A percentile compares a stretch with the other conserved stretches of the same genome.
Conservation (phyloP, 2,329 filamentous ascomycete genomes). For the Paramyrothecium sp. region DNA sequence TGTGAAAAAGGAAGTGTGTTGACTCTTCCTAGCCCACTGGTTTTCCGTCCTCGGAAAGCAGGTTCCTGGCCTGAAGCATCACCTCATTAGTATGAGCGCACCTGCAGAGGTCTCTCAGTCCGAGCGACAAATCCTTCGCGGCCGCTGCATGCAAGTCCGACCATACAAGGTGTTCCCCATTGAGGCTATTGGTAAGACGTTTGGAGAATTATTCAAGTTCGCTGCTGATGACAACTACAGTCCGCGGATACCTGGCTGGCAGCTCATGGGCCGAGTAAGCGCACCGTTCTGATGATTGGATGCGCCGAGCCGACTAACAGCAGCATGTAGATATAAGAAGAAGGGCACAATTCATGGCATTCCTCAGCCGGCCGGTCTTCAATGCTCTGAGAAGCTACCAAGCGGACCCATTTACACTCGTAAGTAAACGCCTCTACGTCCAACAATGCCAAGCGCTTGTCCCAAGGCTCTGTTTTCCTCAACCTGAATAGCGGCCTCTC, state of each 20-base stretch:
- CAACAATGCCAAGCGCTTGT: conserved; percentile 22
- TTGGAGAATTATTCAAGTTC: conserved; percentile 14
- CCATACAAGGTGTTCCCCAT: conserved; percentile 74
- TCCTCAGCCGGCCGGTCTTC: conserved; percentile 62
- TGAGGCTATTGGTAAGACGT: conserved; percentile 8
- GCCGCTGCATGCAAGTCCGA: conserved; percentile 76
- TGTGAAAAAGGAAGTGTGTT: no score
- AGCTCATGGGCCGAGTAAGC: conserved; percentile 71
- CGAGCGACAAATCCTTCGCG: conserved; percentile 53
- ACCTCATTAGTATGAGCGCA: conserved; percentile 47
- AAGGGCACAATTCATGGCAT: conserved; percentile 80
- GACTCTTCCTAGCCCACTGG: conserved; percentile 43
- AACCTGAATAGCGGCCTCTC: no score
- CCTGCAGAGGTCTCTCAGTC: conserved; percentile 29
- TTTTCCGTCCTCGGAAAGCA: conserved; percentile 45
- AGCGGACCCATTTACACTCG: conserved; percentile 58
- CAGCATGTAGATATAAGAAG: conserved; percentile 47
- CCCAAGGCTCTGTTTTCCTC: no score
- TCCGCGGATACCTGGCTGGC: conserved; percentile 88
- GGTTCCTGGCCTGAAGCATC: conserved; percentile 48
- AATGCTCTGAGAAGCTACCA: conserved; percentile 69
- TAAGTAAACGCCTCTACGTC: conserved; percentile 37
- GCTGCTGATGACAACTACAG: conserved; percentile 25
- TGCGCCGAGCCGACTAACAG: not conserved
- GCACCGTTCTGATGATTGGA: not conserved